These are phyloP conservation scores for Diaporthe sp. DNA, from an alignment of 2,329 filamentous ascomycete species.

Conservation along the genomic window DNA sequence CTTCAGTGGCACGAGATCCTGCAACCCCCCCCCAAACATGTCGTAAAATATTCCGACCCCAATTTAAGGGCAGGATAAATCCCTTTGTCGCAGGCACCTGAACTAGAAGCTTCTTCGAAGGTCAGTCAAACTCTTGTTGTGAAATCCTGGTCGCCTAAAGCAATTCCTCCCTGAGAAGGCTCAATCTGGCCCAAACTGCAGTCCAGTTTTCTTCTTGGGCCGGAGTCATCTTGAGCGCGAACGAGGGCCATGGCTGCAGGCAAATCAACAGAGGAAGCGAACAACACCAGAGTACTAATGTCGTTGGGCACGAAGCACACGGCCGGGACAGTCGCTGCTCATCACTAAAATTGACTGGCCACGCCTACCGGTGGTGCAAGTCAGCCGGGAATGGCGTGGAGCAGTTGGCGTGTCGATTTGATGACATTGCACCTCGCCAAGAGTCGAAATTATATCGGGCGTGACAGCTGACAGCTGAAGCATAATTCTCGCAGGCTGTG, in stretches of 20 bases:
- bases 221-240: not conserved
- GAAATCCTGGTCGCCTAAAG: too few species aligned
- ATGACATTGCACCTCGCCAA: not conserved
- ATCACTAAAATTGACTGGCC: not conserved
- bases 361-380: not conserved
- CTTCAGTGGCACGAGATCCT: not conserved
- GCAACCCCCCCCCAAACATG: not conserved
- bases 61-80: not conserved
- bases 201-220: not conserved
- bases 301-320: too few species aligned
- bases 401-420: not conserved
- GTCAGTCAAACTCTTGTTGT: not conserved
- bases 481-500: not conserved
- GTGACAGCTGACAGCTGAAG: not conserved
- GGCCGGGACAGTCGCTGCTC: not conserved
- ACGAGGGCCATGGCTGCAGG: not conserved
- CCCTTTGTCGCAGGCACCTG: too few species aligned
- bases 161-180: not conserved
- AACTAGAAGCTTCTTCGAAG: not conserved
- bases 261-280: not conserved
- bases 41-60: too few species aligned
- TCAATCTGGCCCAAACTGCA: not conserved
- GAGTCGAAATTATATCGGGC: not conserved
- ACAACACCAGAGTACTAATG: not conserved
- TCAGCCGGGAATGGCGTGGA: not conserved